These are phyloP conservation scores for Ophiostoma quercus DNA, from an alignment of 2,329 filamentous ascomycete species.

Conservation along the genomic window DNA sequence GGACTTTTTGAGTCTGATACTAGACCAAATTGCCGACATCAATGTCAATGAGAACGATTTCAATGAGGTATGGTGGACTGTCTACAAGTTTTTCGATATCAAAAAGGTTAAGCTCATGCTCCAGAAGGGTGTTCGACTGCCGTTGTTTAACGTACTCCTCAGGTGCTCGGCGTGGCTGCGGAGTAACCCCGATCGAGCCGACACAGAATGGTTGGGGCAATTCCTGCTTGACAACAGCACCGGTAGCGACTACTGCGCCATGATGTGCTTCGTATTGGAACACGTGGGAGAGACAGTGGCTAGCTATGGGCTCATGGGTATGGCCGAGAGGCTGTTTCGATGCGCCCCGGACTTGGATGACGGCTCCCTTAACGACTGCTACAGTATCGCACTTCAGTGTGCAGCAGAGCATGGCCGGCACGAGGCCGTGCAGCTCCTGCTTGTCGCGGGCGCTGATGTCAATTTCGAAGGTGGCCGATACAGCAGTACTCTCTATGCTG, in stretches of 20 bases:
- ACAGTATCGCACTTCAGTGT: neutral
- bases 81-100: fast-evolving
- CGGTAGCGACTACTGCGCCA: neutral
- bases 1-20: neutral
- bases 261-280: neutral
- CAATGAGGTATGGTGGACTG: fast-evolving
- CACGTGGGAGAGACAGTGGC: neutral
- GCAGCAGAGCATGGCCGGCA: neutral
- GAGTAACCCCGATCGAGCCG: neutral
- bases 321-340: neutral
- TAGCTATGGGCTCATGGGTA: neutral
- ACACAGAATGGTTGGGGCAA: neutral
- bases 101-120: neutral
- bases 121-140: neutral
- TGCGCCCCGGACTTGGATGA: neutral
- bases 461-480: neutral
- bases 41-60: neutral
- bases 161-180: neutral
- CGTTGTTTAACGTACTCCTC: neutral
- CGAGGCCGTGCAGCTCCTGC: neutral
- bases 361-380: neutral
- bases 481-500: neutral
- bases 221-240: neutral
- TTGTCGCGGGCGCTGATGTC: neutral
- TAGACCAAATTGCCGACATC: neutral